Evolutionary conservation across 2,329 filamentous ascomycete species (phyloP).

Genomic region (Ophiocordyceps unilateralis): DNA sequence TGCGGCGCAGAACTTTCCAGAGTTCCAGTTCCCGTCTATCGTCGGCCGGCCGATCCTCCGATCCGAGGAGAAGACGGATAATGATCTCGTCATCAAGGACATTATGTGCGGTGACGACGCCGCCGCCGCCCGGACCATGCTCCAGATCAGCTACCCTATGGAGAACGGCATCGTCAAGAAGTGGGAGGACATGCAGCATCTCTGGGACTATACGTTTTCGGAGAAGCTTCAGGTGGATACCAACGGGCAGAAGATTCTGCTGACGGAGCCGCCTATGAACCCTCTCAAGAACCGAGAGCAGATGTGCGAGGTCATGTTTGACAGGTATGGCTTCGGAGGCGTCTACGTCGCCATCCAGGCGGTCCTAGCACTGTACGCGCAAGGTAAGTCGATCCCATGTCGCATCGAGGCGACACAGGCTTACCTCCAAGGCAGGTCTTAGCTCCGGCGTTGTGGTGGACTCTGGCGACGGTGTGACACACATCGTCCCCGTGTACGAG

Average conservation of each 20-base stretch:
- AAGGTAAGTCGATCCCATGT: conserved; percentile 43
- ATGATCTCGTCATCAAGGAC: conserved; percentile 65
- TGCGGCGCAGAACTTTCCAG: conserved; percentile 97
- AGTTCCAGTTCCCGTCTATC: conserved; percentile 96
- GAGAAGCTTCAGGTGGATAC: conserved; percentile 94
- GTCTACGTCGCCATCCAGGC: conserved; percentile 98
- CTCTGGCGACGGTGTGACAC: conserved; percentile 93
- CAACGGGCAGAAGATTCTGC: conserved; percentile 83
- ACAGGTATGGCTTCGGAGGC: conserved; percentile 86
- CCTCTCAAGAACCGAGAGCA: conserved; percentile 90
- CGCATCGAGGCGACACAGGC: too few species aligned
- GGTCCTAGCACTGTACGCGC: conserved; percentile 86
- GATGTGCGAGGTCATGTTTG: conserved; percentile 99
- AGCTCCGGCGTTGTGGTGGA: conserved; percentile 96
- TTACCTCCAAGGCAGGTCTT: conserved; percentile 35
- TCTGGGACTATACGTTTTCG: conserved; percentile 97
- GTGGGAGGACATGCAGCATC: conserved; percentile 99
- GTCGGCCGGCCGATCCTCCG: conserved; percentile 94
- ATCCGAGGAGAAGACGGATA: conserved; percentile 64
- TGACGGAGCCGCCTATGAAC: conserved; percentile 97
- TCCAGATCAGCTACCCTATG: conserved; percentile 98
- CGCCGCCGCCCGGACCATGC: conserved; percentile 85
- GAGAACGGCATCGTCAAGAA: conserved; percentile 99
- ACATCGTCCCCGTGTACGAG: conserved; percentile 97
- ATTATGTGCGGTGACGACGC: conserved; percentile 99